A percentile compares a stretch with the other conserved stretches of the same genome.
phyloP scores from a whole-genome alignment of 129 eudicot genomes.

The Mikania micrantha region DNA sequence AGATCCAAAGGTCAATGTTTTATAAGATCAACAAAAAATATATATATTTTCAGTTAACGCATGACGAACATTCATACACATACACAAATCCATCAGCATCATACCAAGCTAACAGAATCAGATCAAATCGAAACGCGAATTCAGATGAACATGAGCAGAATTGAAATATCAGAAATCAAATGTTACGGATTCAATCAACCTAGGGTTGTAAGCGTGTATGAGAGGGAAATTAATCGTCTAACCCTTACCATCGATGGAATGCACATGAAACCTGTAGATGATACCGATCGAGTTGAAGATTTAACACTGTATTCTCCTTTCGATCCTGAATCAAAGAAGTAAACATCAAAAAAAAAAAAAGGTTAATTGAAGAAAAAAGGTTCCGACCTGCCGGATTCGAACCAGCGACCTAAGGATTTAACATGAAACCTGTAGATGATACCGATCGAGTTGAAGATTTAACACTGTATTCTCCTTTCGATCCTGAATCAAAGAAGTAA shows the following conservation, averaged over 20 bases:
- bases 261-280: slow-evolving; percentile 7
- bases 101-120: background rate
- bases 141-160: background rate
- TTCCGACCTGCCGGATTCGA: slow-evolving; percentile 57
- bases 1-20: too few relatives aligned
- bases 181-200: slow-evolving; percentile 6
- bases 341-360: too few relatives aligned
- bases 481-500: too few relatives aligned
- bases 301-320: background rate
- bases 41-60: background rate
- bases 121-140: background rate
- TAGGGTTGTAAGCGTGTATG: slow-evolving; percentile 18
- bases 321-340: too few relatives aligned
- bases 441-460: slow-evolving; percentile 7
- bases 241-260: slow-evolving; percentile 19
- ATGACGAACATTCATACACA: background rate
- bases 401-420: slow-evolving; percentile 60
- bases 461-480: background rate
- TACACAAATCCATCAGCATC: background rate
- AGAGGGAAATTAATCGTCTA: background rate
- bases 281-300: slow-evolving; percentile 12
- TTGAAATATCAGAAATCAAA: background rate
- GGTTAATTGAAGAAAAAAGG: too few relatives aligned
- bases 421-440: slow-evolving; percentile 10
- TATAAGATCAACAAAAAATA: background rate